Conservation (phyloP, 371 early-diverging fungal genomes). For the Umbelopsis sp. region DNA sequence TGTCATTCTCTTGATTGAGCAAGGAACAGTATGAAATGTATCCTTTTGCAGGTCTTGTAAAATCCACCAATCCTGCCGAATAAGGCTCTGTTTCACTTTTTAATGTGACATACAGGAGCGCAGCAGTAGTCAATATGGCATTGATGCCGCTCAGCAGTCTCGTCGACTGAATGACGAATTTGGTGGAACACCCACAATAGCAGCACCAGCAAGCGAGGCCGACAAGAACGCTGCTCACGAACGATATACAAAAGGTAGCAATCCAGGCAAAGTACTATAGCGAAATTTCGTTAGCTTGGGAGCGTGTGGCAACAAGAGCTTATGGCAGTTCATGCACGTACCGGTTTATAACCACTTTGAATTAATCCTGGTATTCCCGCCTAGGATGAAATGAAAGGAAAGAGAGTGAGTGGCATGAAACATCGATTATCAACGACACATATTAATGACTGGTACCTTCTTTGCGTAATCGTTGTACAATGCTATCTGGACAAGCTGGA, state of each 20-base stretch:
- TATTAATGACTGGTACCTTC: not conserved
- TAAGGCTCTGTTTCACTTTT: constrained; percentile 39
- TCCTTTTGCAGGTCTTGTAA: constrained; percentile 38
- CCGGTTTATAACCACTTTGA: not conserved
- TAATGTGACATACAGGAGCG: not conserved
- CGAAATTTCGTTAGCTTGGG: not conserved
- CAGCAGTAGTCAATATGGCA: not conserved
- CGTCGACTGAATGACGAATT: not conserved
- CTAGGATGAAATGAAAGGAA: not conserved
- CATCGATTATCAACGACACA: not conserved
- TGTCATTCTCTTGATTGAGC: constrained; percentile 32
- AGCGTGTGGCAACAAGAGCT: not conserved
- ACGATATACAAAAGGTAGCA: not conserved
- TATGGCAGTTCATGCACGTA: not conserved
- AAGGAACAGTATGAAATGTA: constrained; percentile 34
- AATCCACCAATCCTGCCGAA: constrained; percentile 38
- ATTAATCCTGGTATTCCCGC: not conserved
- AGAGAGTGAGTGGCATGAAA: not conserved
- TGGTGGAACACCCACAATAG: not conserved
- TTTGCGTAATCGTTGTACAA: constrained; percentile 5
- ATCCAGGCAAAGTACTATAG: not conserved
- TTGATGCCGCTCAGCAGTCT: not conserved
- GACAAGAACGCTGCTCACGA: not conserved
- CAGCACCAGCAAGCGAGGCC: not conserved
- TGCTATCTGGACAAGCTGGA: not conserved